A percentile compares a stretch with the other conserved stretches of the same genome.
Conservation (phyloP, 495 filamentous ascomycete genomes). For the Thermothielavioides terrestris region DNA sequence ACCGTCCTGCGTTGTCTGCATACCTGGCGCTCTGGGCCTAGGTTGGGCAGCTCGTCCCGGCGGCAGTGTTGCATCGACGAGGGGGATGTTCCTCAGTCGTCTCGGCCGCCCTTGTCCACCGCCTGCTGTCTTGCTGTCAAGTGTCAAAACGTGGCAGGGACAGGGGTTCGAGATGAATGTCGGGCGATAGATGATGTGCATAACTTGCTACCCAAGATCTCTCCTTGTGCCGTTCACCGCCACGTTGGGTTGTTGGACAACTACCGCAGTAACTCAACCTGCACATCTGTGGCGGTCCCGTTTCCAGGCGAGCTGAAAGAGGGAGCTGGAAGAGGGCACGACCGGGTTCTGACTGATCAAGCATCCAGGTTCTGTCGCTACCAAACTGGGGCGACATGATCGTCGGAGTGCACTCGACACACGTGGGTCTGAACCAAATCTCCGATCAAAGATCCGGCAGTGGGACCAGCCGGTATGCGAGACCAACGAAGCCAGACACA, state of each 20-base stretch:
- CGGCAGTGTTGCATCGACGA: background rate
- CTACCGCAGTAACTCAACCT: too few species aligned
- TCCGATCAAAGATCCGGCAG: background rate
- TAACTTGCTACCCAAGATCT: slow-evolving; percentile 31
- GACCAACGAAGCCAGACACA: background rate
- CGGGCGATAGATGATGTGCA: slow-evolving; percentile 28
- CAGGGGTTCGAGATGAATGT: slow-evolving; percentile 21
- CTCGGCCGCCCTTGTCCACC: slow-evolving; percentile 8
- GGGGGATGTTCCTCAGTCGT: slow-evolving; percentile 9
- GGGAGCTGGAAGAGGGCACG: slow-evolving; percentile 17
- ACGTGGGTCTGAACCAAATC: background rate
- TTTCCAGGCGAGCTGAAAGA: slow-evolving; percentile 18
- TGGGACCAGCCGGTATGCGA: background rate
- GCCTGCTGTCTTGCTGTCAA: slow-evolving; percentile 14
- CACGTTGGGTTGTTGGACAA: slow-evolving; percentile 26
- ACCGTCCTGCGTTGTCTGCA: slow-evolving; percentile 2
- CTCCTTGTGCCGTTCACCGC: slow-evolving; percentile 29
- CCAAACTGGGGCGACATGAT: background rate
- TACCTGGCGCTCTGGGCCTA: background rate
- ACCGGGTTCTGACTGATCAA: slow-evolving; percentile 14
- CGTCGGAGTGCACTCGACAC: background rate
- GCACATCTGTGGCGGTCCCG: slow-evolving; percentile 13
- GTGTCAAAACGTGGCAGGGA: slow-evolving; percentile 21
- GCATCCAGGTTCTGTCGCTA: slow-evolving; percentile 16
- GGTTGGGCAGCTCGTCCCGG: background rate